Percentiles rank a stretch among this genome's conserved stretches.
phyloP scores from a whole-genome alignment of 1,139 yeast species.

The Citeromyces hawaiiensis region DNA sequence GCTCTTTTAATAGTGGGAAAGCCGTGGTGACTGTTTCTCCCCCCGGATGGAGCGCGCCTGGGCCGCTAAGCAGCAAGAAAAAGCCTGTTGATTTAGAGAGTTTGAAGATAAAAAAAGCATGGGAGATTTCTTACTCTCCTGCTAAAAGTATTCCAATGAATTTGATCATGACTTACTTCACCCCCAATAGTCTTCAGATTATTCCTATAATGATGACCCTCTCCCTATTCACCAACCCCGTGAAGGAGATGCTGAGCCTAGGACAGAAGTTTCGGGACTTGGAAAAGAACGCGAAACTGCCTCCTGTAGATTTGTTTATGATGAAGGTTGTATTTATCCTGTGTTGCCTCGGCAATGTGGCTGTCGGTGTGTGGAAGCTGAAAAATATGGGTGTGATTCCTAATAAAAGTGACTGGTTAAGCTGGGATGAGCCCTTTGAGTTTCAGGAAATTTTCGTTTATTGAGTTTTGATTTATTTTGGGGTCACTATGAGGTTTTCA shows the following conservation, averaged over 20 bases:
- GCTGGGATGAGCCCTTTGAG: background rate
- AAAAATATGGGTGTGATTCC: slow-evolving; percentile 88
- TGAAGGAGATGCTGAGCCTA: slow-evolving; percentile 55
- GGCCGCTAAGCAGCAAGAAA: background rate
- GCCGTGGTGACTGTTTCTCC: background rate
- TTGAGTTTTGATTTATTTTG: background rate
- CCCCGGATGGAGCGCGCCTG: background rate
- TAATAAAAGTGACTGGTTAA: slow-evolving; percentile 22
- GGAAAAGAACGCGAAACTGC: slow-evolving; percentile 4
- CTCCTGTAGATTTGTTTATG: slow-evolving; percentile 9
- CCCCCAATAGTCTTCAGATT: slow-evolving; percentile 82
- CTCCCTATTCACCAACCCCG: slow-evolving; percentile 69
- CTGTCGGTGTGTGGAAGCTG: slow-evolving; percentile 75
- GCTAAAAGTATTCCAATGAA: slow-evolving; percentile 86
- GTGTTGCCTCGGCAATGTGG: slow-evolving; percentile 54
- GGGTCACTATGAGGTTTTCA: no score
- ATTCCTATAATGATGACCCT: slow-evolving; percentile 87
- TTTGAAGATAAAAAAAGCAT: slow-evolving; percentile 52
- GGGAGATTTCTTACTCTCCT: slow-evolving; percentile 81
- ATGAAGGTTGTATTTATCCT: slow-evolving; percentile 21
- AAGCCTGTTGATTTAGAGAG: slow-evolving; percentile 16
- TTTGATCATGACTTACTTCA: slow-evolving; percentile 80
- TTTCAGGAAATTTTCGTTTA: background rate
- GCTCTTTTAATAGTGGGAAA: background rate
- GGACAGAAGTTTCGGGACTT: slow-evolving; percentile 22